Evolutionary conservation across 495 filamentous ascomycete genomes (phyloP), one percentile per base, ranked within the genome.

Genomic region (Filosporella fistucella): DNA sequence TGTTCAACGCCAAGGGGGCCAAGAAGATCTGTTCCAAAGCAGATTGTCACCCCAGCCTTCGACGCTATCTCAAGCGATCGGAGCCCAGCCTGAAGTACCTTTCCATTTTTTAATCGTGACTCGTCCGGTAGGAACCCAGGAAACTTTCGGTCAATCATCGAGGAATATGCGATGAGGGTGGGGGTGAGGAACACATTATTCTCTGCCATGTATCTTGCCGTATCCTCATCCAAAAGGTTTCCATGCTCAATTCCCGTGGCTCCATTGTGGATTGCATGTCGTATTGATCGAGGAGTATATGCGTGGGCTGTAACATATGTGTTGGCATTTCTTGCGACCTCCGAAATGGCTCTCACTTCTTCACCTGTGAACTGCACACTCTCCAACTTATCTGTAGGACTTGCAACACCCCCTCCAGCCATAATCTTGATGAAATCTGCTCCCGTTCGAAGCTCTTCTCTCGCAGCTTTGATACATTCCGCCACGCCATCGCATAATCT

Each of bases 351-450:
- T 16, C 61, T 61, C 35, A 79, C 71, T 52, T 81, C 77, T 18
- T 69, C 68, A 18, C 61, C 49, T 2, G 74, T 70, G 59, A 77
- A 80, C 52, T 80, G 76, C 1, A 72, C 58, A 42, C 65, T 65
- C 22, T 72, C 65, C 12, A 80, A 48, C 38, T 58, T 57, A 52
- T 79, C 75, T 0, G 75, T 73, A 0, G 74, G 74, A 22, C 60
- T 68, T 1, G 69, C 75, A 4, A 80, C 76, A 3, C 76, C 76
- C 4, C 75, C 75, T 2, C 69, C 69, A 11, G 65, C 61, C 75
- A 80, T 78, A 44, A 80, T 78, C 60, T 80, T 80, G 60, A 80
- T 60, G 46, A 79, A 78, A 38, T 78, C 69, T 0, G 75, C 70
- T 1, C 76, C 75, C 0, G 56, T 63, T 13, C 76, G 64, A 12